A percentile compares a stretch with the other conserved stretches of the same genome.
Evolutionary conservation across 257 asterid genomes (phyloP).

Genomic region (Jaltomata sinuosa): DNA sequence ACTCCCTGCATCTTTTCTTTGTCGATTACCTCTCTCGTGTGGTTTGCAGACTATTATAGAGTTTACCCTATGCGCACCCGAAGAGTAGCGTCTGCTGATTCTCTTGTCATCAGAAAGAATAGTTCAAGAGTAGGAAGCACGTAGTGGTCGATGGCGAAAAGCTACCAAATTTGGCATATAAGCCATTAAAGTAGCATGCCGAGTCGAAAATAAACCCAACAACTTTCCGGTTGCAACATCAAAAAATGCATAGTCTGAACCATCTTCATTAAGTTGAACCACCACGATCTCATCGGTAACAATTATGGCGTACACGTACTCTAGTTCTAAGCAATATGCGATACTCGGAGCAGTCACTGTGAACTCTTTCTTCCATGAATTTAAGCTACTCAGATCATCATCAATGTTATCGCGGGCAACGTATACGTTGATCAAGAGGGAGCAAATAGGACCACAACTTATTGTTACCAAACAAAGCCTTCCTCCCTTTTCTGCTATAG

Average conservation of each 20-base stretch:
- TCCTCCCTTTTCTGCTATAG: neutral
- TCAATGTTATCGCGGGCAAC: neutral
- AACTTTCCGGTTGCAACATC: neutral
- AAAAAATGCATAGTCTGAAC: neutral
- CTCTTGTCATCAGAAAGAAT: neutral
- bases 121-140: neutral
- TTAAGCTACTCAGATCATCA: neutral
- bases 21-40: neutral
- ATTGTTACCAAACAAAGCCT: neutral
- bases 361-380: neutral
- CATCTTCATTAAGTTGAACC: neutral
- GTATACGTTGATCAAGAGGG: neutral
- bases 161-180: neutral
- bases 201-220: neutral
- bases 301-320: neutral
- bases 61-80: too few relatives aligned
- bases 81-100: neutral
- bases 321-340: neutral
- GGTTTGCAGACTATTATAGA: neutral
- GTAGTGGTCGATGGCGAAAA: neutral
- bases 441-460: neutral
- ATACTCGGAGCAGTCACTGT: neutral
- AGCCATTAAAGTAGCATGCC: neutral
- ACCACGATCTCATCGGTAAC: neutral
- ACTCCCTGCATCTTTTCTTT: too few relatives aligned